Base-by-base conservation (phyloP, 2,329 filamentous ascomycete species). In the Phaeoacremonium minimum region DNA sequence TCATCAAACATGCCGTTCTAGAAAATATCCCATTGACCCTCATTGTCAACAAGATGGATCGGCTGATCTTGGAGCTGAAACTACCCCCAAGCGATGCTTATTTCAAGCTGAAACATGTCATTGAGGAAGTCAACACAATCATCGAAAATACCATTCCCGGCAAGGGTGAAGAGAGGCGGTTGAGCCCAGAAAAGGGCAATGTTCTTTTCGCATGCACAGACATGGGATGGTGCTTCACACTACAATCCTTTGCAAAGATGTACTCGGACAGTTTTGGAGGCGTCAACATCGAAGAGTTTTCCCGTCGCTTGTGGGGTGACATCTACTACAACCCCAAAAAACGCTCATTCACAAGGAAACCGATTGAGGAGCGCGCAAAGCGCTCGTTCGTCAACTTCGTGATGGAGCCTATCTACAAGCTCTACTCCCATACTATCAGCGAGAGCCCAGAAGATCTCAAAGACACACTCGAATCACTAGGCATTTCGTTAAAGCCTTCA, bases 101-200 rank as follows among this genome's bases (percentile, higher is more conserved):
- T 66, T 97, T 96, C 73, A 98, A 98, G 71, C 72, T 98, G 37
- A 97, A 96, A 66, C 90, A 97, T 59, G 89, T 96, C n/a, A 80
- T 98, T 36, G 93, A 98, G 61, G 88, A 97, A 62, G 90, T 98
- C 61, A 98, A 98, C 64, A 95, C 88, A 1, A 71, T 93, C 48
- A 97, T 98, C 52, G 87, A 95, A 56, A 89, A 86, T 56, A 85
- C 86, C 4, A 72, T 89, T 18, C 91, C 93, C 4, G 84, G 87
- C 3, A 78, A 80, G 49, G 89, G 90, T 18, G 87, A 87, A 52
- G 80, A 76, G 43, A 80, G 79, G 61, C 80, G 93, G 46, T 64
- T 98, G 44, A 97, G 91, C 48, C 93, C 93, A 0, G 93, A 98
- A 57, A 95, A 90, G 65, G 93, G 93, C 43, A 98, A 98, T 56